Evolutionary conservation across 805 yeast genomes (phyloP).

Genomic region (Lipomyces sp.): DNA sequence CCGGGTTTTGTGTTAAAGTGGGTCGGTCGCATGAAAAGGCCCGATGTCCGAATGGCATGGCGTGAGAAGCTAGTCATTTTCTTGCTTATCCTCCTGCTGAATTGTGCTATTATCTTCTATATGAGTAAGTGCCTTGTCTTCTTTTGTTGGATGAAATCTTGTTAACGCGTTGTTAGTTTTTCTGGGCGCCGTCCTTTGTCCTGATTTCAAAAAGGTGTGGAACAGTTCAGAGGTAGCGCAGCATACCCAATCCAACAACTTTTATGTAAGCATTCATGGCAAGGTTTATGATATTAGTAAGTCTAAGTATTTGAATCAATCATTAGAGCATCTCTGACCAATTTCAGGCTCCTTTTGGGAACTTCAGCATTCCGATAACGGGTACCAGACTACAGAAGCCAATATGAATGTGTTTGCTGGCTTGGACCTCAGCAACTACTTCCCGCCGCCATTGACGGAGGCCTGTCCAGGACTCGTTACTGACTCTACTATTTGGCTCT

Average conservation of each 20-base stretch:
- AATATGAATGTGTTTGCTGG: constrained; percentile 50
- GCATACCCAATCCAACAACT: constrained; percentile 48
- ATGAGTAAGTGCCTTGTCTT: constrained; percentile 42
- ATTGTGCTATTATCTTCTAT: constrained; percentile 49
- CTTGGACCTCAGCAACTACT: constrained; percentile 48
- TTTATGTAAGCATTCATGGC: constrained; percentile 49
- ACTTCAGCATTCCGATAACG: constrained; percentile 50
- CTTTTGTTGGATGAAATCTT: background rate
- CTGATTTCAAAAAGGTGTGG: constrained; percentile 51
- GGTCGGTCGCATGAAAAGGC: constrained; percentile 49
- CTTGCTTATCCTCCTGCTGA: constrained; percentile 45
- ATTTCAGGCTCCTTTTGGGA: constrained; percentile 44
- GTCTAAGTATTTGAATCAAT: background rate
- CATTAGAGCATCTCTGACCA: no score
- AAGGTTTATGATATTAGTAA: constrained; percentile 49
- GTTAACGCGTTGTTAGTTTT: constrained; percentile 37
- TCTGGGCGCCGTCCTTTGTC: constrained; percentile 48
- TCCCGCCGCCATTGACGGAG: constrained; percentile 49
- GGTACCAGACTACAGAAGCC: constrained; percentile 43
- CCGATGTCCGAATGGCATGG: constrained; percentile 52
- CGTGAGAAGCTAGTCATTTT: constrained; percentile 50
- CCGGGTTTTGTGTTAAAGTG: constrained; percentile 47
- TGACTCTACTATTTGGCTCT: constrained; percentile 42
- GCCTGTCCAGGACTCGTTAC: constrained; percentile 50
- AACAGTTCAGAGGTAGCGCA: constrained; percentile 44